These are phyloP conservation scores for Globisporangium acanthophoron DNA, from an alignment of 352 stramenopile species.

Conservation along the genomic window DNA sequence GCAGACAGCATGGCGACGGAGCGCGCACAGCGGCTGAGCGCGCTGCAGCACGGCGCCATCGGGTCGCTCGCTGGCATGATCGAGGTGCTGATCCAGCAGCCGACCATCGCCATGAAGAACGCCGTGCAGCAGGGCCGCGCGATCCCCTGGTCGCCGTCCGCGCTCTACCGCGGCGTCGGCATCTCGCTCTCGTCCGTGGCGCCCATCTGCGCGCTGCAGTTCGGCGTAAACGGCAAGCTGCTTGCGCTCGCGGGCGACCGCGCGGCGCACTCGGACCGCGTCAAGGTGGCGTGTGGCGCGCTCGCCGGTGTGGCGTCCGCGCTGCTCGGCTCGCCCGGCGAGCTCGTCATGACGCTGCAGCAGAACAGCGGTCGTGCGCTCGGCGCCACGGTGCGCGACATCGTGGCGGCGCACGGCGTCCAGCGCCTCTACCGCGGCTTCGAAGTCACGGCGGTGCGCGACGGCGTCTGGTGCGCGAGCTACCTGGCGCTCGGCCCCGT, in stretches of 20 bases:
- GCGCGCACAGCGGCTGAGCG: slow-evolving; percentile 56
- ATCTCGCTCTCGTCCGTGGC: slow-evolving; percentile 76
- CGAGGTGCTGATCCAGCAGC: slow-evolving; percentile 81
- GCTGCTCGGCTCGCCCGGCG: slow-evolving; percentile 56
- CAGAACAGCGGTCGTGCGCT: slow-evolving; percentile 79
- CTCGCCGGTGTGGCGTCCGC: slow-evolving; percentile 60
- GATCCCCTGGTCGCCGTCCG: slow-evolving; percentile 52
- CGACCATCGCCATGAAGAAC: slow-evolving; percentile 82
- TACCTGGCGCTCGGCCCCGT: slow-evolving; percentile 75
- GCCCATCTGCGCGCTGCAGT: slow-evolving; percentile 75
- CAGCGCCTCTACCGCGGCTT: slow-evolving; percentile 55
- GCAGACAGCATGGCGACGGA: slow-evolving; percentile 14
- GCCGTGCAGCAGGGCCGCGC: slow-evolving; percentile 66
- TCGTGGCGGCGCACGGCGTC: slow-evolving; percentile 39
- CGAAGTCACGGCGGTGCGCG: slow-evolving; percentile 51
- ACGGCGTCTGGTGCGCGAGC: slow-evolving; percentile 70
- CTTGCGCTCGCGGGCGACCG: slow-evolving; percentile 21
- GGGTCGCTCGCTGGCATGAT: slow-evolving; percentile 79
- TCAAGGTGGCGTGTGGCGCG: slow-evolving; percentile 59
- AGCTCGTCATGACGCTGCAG: slow-evolving; percentile 86
- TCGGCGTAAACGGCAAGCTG: slow-evolving; percentile 68
- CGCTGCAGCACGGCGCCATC: slow-evolving; percentile 70
- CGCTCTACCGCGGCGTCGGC: slow-evolving; percentile 74
- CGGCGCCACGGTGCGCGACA: slow-evolving; percentile 45
- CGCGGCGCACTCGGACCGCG: slow-evolving; percentile 26